Percentiles rank a stretch among this genome's conserved stretches.
Conservation (phyloP, 805 yeast genomes). For the Suhomyces sp. region DNA sequence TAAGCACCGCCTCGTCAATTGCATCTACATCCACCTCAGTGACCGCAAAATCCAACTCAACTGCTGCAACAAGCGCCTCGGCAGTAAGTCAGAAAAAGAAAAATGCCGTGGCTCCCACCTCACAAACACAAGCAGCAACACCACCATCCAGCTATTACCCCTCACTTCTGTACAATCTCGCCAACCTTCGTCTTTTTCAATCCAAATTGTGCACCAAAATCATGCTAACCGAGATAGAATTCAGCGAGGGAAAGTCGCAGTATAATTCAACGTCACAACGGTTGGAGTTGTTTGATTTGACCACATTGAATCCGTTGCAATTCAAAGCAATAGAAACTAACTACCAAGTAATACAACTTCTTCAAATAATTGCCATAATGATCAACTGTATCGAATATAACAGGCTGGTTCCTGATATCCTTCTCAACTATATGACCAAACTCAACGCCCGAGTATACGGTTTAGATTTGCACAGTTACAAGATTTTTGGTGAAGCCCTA, state of each 20-base stretch:
- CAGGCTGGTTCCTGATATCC: slow-evolving; percentile 10
- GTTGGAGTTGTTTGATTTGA: slow-evolving; percentile 5
- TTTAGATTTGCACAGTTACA: slow-evolving; percentile 11
- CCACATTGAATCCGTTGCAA: background rate
- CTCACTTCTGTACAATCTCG: slow-evolving; percentile 3
- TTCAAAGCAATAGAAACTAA: slow-evolving; percentile 9
- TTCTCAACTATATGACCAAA: slow-evolving; percentile 11
- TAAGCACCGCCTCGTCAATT: background rate
- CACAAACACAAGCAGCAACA: background rate
- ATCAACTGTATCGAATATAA: slow-evolving; percentile 13
- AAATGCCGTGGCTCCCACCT: background rate
- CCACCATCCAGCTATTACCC: background rate
- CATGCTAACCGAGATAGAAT: slow-evolving; percentile 5
- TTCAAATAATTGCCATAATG: slow-evolving; percentile 14
- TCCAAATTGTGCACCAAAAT: slow-evolving; percentile 10
- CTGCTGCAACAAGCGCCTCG: background rate
- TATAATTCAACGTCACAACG: slow-evolving; percentile 1
- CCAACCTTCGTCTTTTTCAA: slow-evolving; percentile 9
- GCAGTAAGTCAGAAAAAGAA: background rate
- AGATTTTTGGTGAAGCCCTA: slow-evolving; percentile 17
- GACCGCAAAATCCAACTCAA: background rate
- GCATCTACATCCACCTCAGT: background rate
- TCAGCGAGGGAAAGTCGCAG: background rate
- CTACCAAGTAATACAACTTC: slow-evolving; percentile 15
- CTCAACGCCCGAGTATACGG: slow-evolving; percentile 17